A percentile compares a stretch with the other conserved stretches of the same genome.
These are phyloP conservation scores for Albugo laibachii DNA, from an alignment of 352 stramenopile species.

Conservation along the genomic window DNA sequence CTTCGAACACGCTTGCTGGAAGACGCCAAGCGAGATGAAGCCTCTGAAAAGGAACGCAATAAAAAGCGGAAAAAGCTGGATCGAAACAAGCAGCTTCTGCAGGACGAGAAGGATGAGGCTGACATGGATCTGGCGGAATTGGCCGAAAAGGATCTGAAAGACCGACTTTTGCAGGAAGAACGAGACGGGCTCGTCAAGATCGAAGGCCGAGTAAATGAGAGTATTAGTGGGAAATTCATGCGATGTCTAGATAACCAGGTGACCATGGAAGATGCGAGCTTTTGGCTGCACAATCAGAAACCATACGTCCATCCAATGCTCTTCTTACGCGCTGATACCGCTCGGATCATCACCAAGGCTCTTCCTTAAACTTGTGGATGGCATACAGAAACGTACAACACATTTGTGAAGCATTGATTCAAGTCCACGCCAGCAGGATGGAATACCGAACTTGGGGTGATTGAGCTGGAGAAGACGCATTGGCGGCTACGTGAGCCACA, in stretches of 20 bases:
- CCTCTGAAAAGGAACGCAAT: conserved; percentile 47
- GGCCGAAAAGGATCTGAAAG: conserved; percentile 63
- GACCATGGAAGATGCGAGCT: conserved; percentile 62
- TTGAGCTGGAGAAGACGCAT: no score
- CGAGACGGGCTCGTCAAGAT: conserved; percentile 45
- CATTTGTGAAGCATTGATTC: no score
- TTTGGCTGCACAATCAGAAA: conserved; percentile 69
- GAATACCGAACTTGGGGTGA: no score
- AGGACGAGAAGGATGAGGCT: conserved; percentile 67
- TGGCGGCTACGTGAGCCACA: no score
- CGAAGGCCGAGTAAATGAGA: conserved; percentile 69
- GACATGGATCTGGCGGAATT: conserved; percentile 77
- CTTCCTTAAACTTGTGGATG: conserved; percentile 18
- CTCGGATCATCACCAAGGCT: conserved; percentile 67
- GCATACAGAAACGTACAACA: background rate
- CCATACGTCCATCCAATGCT: conserved; percentile 66
- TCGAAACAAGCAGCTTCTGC: conserved; percentile 33
- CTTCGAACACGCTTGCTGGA: conserved; percentile 42
- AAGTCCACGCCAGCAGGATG: no score
- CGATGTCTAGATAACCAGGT: conserved; percentile 47
- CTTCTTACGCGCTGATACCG: conserved; percentile 60
- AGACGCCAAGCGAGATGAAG: conserved; percentile 57
- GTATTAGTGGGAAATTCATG: conserved; percentile 28
- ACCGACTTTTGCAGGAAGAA: conserved; percentile 55
- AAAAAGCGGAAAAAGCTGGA: conserved; percentile 80